Evolutionary conservation across 805 yeast genomes (phyloP).

Genomic region (Teunomyces aglyptinius): DNA sequence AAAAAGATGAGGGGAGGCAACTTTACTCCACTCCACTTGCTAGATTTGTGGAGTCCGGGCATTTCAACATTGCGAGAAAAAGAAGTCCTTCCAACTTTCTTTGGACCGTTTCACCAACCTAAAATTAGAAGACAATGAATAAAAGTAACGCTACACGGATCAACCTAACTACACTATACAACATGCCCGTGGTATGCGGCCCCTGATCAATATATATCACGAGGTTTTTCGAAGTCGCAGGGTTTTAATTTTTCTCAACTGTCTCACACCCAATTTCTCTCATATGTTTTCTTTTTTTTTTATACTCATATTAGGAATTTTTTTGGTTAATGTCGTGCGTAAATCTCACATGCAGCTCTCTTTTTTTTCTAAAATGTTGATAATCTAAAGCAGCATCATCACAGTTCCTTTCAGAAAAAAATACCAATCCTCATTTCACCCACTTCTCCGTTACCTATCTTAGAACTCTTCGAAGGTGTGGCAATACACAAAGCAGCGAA

Average conservation of each 20-base stretch:
- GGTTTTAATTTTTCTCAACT: not conserved
- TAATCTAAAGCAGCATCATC: not conserved
- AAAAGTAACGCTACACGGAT: not conserved
- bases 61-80: not conserved
- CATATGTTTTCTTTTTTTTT: not conserved
- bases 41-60: not conserved
- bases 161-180: not conserved
- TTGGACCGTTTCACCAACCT: not conserved
- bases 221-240: not conserved
- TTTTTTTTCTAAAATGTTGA: constrained; percentile 1
- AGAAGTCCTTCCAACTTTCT: not conserved
- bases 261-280: too few species aligned
- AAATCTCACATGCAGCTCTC: constrained; percentile 2
- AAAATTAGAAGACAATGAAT: not conserved
- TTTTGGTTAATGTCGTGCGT: not conserved
- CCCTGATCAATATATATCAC: not conserved
- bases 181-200: not conserved
- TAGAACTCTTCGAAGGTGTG: not conserved
- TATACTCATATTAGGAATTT: not conserved
- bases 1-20: not conserved
- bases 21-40: not conserved
- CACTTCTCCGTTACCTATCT: not conserved
- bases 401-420: constrained; percentile 1
- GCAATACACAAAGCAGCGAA: not conserved
- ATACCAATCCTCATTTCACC: not conserved